A percentile compares a stretch with the other conserved stretches of the same genome.
These are phyloP conservation scores for Fusarium oligoseptatum DNA, from an alignment of 2,329 filamentous ascomycete species.

Conservation along the genomic window DNA sequence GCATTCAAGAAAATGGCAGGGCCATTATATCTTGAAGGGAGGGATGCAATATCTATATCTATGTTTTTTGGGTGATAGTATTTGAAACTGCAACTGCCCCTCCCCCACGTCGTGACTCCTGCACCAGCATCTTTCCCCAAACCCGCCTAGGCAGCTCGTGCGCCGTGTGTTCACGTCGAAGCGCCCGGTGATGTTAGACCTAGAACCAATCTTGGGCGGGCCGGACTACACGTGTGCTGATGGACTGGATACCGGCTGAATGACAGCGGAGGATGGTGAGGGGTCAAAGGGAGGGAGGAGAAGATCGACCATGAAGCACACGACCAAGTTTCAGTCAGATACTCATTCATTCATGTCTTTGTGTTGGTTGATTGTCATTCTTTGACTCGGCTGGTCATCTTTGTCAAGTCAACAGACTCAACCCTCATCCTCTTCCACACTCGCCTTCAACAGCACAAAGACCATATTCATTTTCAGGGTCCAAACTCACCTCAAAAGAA, in stretches of 20 bases:
- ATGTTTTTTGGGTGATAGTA: background rate
- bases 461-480: conserved; percentile 24
- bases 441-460: background rate
- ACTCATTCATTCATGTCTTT: background rate
- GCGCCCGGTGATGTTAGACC: conserved; percentile 30
- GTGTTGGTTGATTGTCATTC: background rate
- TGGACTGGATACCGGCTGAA: conserved; percentile 25
- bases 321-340: conserved; percentile 23
- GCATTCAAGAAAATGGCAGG: conserved; percentile 10
- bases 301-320: conserved; percentile 19
- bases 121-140: background rate
- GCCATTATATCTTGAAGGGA: background rate
- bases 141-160: conserved; percentile 20
- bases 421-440: background rate
- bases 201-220: conserved; percentile 42
- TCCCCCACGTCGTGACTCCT: background rate
- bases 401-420: background rate
- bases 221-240: conserved; percentile 44
- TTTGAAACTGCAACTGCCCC: background rate
- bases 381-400: background rate
- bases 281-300: conserved; percentile 6
- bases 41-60: conserved; percentile 17
- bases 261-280: background rate
- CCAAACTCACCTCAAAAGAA: conserved; percentile 1
- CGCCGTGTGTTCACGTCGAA: conserved; percentile 34